phyloP scores from a whole-genome alignment of 2,329 filamentous ascomycete species.

The Elsinoe ampelina region DNA sequence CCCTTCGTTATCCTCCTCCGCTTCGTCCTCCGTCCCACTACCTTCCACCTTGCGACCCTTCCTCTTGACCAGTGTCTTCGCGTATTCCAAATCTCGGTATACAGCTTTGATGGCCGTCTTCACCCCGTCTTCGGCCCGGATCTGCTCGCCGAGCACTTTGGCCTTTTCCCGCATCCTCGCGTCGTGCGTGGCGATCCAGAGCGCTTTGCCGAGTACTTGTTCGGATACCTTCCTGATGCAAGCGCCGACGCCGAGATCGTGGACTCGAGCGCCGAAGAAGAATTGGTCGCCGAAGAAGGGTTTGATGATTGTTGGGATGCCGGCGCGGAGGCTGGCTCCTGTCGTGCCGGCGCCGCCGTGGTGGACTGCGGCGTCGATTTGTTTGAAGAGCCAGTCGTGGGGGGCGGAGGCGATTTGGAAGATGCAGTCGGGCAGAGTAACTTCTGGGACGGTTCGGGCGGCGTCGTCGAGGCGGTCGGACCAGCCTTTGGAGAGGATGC shows the following conservation, averaged over 20 bases:
- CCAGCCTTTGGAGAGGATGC: conserved; percentile 94
- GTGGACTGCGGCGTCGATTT: conserved; percentile 89
- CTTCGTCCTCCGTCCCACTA: conserved; percentile 22
- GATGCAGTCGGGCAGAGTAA: conserved; percentile 69
- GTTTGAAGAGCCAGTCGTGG: conserved; percentile 91
- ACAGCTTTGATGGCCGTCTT: conserved; percentile 81
- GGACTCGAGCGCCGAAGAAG: conserved; percentile 84
- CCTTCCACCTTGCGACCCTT: conserved; percentile 15
- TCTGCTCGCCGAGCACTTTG: conserved; percentile 69
- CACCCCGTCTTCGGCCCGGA: conserved; percentile 85
- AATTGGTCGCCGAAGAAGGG: conserved; percentile 98
- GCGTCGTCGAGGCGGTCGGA: conserved; percentile 67
- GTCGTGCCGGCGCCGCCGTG: conserved; percentile 94
- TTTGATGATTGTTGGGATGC: conserved; percentile 86
- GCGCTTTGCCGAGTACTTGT: conserved; percentile 70
- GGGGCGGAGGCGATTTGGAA: conserved; percentile 82
- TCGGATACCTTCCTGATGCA: conserved; percentile 83
- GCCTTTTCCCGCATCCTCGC: conserved; percentile 89
- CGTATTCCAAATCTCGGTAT: conserved; percentile 91
- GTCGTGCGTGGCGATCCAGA: conserved; percentile 87
- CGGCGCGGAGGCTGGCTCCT: conserved; percentile 80
- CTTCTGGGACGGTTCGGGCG: conserved; percentile 48
- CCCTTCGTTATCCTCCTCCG: conserved; percentile 21
- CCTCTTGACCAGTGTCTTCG: conserved; percentile 69
- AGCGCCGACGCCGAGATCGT: conserved; percentile 87